Base-by-base conservation (phyloP, 164 flowering plant genomes). In the Magnolia changhungtana region DNA sequence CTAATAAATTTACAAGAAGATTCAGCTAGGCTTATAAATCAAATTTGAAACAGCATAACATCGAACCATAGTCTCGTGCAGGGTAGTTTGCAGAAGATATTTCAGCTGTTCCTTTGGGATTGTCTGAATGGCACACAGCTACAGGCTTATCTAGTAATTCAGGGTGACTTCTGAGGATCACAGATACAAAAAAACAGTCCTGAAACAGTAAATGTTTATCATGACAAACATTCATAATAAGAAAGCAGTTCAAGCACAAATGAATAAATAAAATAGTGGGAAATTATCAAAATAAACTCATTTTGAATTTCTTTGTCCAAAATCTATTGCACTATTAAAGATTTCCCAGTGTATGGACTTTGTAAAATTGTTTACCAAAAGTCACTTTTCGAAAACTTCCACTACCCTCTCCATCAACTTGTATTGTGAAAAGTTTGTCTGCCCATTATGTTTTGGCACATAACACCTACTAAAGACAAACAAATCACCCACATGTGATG, bases 81-180 rank as follows among this genome's bases (percentile, higher is more conserved):
- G 96, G 96, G 78, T 96, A 96, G 78, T 94, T 96, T 75, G 98
- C 97, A 71, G 97, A 92, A 27, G 98, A 94, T 80, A 94, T 94
- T 86, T 96, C 99, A 79, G 99, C 92, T 71, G 98, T 96, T 76
- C 99, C 99, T 77, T 89, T 94, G 20, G 95, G 90, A 84, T 81
- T 96, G 80, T 94, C 93, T 24, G 98, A 94, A 72, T 93, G 98
- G 80, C 97, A 94, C 20, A 96, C 89, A 80, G 98, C 99, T 69
- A 92, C 98, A 77, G 99, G 96, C 84, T 85, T 90, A 75, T 89
- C 95, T 71, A 65, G 82, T 71, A 94, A 83, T 20, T 91, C 93
- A 75, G 90, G 95, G 80, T 67, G 86, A 72, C 87, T 87, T 86
- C 91, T 85, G 80, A 90, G 83, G 75, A 91, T 88, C 29, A 94